These are phyloP conservation scores for Pestalotiopsis sp. DNA, from an alignment of 2,329 filamentous ascomycete species.

Conservation along the genomic window DNA sequence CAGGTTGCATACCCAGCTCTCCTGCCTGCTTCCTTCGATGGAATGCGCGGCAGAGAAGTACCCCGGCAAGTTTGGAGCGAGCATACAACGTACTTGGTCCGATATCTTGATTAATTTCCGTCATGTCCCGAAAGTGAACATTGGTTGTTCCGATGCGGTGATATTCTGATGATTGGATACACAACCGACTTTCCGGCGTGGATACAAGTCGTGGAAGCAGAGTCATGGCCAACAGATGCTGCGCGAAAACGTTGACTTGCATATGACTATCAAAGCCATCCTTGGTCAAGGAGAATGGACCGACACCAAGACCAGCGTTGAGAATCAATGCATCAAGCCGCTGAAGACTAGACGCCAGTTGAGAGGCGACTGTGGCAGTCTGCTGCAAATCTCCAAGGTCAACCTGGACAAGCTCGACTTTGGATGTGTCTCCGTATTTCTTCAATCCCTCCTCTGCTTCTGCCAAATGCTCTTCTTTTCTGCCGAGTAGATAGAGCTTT, in stretches of 20 bases:
- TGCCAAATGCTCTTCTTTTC: slow-evolving; percentile 47
- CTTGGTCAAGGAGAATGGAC: slow-evolving; percentile 45
- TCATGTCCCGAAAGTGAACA: slow-evolving; percentile 28
- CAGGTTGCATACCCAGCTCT: slow-evolving; percentile 31
- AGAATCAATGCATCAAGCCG: slow-evolving; percentile 46
- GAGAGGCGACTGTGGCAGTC: slow-evolving; percentile 43
- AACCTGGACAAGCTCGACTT: slow-evolving; percentile 44
- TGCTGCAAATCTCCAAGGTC: slow-evolving; percentile 46
- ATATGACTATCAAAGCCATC: slow-evolving; percentile 42
- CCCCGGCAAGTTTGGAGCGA: slow-evolving; percentile 37
- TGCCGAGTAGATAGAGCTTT: slow-evolving; percentile 48
- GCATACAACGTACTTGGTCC: neutral
- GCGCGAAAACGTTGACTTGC: slow-evolving; percentile 31
- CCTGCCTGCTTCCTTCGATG: slow-evolving; percentile 36
- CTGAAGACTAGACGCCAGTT: slow-evolving; percentile 39
- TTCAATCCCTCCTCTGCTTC: slow-evolving; percentile 42
- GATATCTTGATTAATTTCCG: slow-evolving; percentile 47
- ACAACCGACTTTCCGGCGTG: slow-evolving; percentile 45
- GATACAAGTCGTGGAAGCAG: slow-evolving; percentile 44
- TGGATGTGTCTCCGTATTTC: slow-evolving; percentile 43
- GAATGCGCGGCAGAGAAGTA: slow-evolving; percentile 44
- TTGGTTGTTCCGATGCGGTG: slow-evolving; percentile 38
- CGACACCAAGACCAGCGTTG: slow-evolving; percentile 51
- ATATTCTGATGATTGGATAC: slow-evolving; percentile 49
- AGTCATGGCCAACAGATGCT: slow-evolving; percentile 46